Conservation (phyloP, 2,329 filamentous ascomycete genomes). For the Hymenoscyphus albidus region DNA sequence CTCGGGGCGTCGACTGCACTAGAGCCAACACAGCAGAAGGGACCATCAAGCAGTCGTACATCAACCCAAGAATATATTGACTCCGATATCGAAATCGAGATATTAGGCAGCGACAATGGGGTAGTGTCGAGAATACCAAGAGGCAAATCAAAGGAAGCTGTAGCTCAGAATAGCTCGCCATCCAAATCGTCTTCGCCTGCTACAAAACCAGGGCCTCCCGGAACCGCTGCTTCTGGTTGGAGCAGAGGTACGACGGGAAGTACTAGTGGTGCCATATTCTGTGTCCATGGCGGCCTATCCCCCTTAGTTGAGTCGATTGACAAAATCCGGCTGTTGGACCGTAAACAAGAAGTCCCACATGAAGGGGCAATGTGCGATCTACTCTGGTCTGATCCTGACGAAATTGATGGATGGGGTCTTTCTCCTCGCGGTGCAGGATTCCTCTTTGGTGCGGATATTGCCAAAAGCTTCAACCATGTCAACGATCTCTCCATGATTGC, state of each 20-base stretch:
- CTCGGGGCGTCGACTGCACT: slow-evolving; percentile 76
- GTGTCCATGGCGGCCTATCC: slow-evolving; percentile 89
- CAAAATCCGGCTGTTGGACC: slow-evolving; percentile 89
- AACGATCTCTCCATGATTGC: slow-evolving; percentile 93
- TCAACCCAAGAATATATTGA: slow-evolving; percentile 50
- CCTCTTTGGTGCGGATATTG: slow-evolving; percentile 91
- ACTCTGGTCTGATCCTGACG: slow-evolving; percentile 96
- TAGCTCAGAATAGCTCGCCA: slow-evolving; percentile 40
- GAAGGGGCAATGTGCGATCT: slow-evolving; percentile 99
- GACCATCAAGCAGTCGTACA: slow-evolving; percentile 43
- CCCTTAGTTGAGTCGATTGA: slow-evolving; percentile 91
- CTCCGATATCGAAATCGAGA: slow-evolving; percentile 85
- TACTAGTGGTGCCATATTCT: slow-evolving; percentile 79
- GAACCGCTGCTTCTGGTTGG: slow-evolving; percentile 71
- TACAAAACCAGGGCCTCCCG: slow-evolving; percentile 65
- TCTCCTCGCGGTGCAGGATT: slow-evolving; percentile 78
- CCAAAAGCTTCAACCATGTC: slow-evolving; percentile 90
- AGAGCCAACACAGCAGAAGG: slow-evolving; percentile 42
- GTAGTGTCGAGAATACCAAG: slow-evolving; percentile 71
- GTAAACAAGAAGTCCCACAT: slow-evolving; percentile 97
- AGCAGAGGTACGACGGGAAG: slow-evolving; percentile 62
- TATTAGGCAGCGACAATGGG: slow-evolving; percentile 78
- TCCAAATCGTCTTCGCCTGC: slow-evolving; percentile 39
- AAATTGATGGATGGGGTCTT: slow-evolving; percentile 95
- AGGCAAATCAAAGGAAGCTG: slow-evolving; percentile 34